These are phyloP conservation scores for Exophiala sideris DNA, from an alignment of 2,329 filamentous ascomycete genomes.

Conservation along the genomic window DNA sequence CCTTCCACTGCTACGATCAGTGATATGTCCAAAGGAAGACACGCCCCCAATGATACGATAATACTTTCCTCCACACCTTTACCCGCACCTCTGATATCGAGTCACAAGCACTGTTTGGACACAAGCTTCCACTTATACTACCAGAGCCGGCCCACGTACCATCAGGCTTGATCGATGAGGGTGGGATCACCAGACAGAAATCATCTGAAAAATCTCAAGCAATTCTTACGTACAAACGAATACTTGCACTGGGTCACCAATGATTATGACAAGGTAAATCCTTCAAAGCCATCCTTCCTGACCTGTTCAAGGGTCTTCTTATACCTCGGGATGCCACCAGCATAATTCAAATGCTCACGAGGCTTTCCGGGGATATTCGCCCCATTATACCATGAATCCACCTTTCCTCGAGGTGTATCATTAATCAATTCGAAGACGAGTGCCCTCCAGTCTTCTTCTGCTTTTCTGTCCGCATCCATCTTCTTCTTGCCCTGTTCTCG, in stretches of 20 bases:
- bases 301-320: slow-evolving; percentile 19
- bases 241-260: not conserved
- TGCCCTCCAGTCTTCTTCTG: slow-evolving; percentile 32
- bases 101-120: too few species aligned
- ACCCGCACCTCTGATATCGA: too few species aligned
- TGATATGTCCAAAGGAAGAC: too few species aligned
- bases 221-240: not conserved
- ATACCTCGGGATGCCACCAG: slow-evolving; percentile 17
- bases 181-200: too few species aligned
- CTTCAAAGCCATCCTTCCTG: slow-evolving; percentile 9
- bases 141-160: too few species aligned
- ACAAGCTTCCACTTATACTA: too few species aligned
- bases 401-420: slow-evolving; percentile 22
- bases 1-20: too few species aligned
- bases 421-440: slow-evolving; percentile 14
- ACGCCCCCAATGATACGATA: too few species aligned
- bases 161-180: too few species aligned
- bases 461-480: slow-evolving; percentile 4
- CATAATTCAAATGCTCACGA: slow-evolving; percentile 45
- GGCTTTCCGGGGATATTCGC: slow-evolving; percentile 53
- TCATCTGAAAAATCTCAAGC: not conserved
- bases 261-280: slow-evolving; percentile 3
- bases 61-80: too few species aligned
- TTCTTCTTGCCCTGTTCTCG: slow-evolving; percentile 1
- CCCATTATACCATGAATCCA: slow-evolving; percentile 55